Base-by-base conservation (phyloP, 805 yeast genomes). In the Kodamaea fukazawae region DNA sequence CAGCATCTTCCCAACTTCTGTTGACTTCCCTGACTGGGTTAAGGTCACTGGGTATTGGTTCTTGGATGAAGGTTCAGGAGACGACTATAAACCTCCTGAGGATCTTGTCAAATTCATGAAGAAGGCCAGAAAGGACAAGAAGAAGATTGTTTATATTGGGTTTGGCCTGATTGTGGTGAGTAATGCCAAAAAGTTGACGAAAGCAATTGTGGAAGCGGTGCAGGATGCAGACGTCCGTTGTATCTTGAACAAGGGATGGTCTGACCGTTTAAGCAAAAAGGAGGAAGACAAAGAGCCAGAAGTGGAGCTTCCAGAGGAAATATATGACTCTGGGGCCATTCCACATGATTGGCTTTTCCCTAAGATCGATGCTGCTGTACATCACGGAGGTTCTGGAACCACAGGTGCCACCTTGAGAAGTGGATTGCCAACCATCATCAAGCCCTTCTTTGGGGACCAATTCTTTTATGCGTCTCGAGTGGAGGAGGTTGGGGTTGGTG, bases 291-390 rank as follows among this genome's bases (percentile, higher is more conserved):
- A 50, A 7, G 60, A 52, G 20, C 48, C 55, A 2, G 78, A 74
- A 37, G 48, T 70, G 15, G 70, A 61, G 17, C 62, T 87, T 10
- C 96, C 96, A 1, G 64, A 68, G 0, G 80, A 79, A 49, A 75
- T 91, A 2, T 86, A 65, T 55, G 79, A 78, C 47, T 67, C 86
- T 5, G 93, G 93, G 2, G 57, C 81, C 7, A 70, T 86, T 10
- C 96, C 96, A 0, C 98, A 91, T 57, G 96, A 89, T 56, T 91
- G 98, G 98, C 65, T 91, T 27, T 91, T 91, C 61, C 84, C 91
- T 0, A 79, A 78, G 45, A 69, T 91, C 32, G 96, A 91, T 62
- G 96, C 91, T 0, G 96, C 96, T 0, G 96, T 91, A 3, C 98
- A 91, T 57, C 98, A 91, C 58, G 98, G 98, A 29, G 98, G 98